Evolutionary conservation across 2,329 filamentous ascomycete species (phyloP).

Genomic region (Aspergillus floridensis): DNA sequence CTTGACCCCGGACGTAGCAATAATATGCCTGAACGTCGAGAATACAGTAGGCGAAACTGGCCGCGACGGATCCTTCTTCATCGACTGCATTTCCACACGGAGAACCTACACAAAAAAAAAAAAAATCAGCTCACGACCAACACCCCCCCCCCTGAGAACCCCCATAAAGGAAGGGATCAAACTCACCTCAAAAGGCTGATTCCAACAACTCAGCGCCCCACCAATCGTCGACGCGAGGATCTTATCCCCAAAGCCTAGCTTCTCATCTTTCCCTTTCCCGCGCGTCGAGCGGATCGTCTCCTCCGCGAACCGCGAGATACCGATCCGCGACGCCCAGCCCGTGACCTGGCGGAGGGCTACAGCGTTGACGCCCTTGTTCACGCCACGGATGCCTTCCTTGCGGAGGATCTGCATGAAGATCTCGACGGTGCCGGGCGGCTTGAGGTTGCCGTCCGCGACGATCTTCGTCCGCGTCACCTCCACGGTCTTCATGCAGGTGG

Average conservation of each 20-base stretch:
- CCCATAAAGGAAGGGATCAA: too few relatives aligned
- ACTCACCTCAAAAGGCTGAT: conserved; percentile 22
- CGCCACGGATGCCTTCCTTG: conserved; percentile 6
- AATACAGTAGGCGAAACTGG: conserved; percentile 7
- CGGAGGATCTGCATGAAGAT: conserved; percentile 5
- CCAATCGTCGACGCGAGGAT: conserved; percentile 20
- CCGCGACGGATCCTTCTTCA: conserved; percentile 15
- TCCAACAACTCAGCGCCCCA: conserved; percentile 18
- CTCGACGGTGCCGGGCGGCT: background rate
- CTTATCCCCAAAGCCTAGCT: background rate
- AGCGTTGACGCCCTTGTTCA: conserved; percentile 18
- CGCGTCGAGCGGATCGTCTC: conserved; percentile 14
- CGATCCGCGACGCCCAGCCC: conserved; percentile 18
- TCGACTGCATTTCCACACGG: conserved; percentile 16
- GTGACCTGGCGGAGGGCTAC: conserved; percentile 18
- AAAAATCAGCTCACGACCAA: too few relatives aligned
- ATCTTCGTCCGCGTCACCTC: conserved; percentile 97
- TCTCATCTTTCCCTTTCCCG: conserved; percentile 7
- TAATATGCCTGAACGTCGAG: conserved; percentile 8
- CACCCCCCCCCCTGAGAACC: too few relatives aligned
- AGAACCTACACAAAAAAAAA: background rate
- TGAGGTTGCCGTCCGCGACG: conserved; percentile 30
- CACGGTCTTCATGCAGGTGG: conserved; percentile 99
- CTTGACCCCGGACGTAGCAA: conserved; percentile 9
- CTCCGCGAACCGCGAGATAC: conserved; percentile 26